phyloP scores from a whole-genome alignment of 495 filamentous ascomycete species.

The Sphaerosporella brunnea region DNA sequence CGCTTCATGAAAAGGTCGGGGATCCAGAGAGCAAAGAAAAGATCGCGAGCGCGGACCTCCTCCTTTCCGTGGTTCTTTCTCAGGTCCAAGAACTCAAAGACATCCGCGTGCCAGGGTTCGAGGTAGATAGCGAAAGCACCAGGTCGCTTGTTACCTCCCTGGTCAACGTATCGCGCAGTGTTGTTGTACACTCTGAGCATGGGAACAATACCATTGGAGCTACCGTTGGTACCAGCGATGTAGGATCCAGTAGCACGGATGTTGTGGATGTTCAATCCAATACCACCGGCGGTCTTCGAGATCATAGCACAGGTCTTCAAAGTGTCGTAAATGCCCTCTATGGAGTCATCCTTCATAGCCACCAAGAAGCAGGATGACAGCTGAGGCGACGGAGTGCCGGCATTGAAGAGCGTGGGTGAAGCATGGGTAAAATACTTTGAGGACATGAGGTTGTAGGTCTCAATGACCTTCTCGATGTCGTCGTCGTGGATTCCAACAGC shows the following conservation, averaged over 20 bases:
- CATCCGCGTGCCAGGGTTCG: slow-evolving; percentile 98
- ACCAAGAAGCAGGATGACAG: slow-evolving; percentile 94
- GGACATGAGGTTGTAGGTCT: slow-evolving; percentile 97
- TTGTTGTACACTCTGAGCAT: slow-evolving; percentile 99
- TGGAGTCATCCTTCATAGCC: slow-evolving; percentile 97
- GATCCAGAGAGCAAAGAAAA: slow-evolving; percentile 97
- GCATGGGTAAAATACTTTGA: slow-evolving; percentile 95
- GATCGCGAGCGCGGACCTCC: slow-evolving; percentile 77
- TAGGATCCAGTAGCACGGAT: slow-evolving; percentile 95
- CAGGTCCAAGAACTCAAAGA: slow-evolving; percentile 91
- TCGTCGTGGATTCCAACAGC: slow-evolving; percentile 91
- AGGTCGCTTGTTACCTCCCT: slow-evolving; percentile 97
- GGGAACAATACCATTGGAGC: slow-evolving; percentile 90
- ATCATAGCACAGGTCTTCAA: slow-evolving; percentile 99
- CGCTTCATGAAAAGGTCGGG: slow-evolving; percentile 99
- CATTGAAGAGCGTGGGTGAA: slow-evolving; percentile 94
- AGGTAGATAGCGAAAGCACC: slow-evolving; percentile 98
- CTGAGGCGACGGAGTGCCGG: slow-evolving; percentile 83
- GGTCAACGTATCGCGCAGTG: slow-evolving; percentile 93
- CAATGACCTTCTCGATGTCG: slow-evolving; percentile 78
- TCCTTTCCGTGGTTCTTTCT: slow-evolving; percentile 99
- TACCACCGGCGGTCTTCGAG: slow-evolving; percentile 95
- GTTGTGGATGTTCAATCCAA: slow-evolving; percentile 85
- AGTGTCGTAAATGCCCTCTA: slow-evolving; percentile 97
- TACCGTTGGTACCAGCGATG: slow-evolving; percentile 92